Base-by-base conservation (phyloP, 352 stramenopile genomes). In the Phytopythium sindhum region DNA sequence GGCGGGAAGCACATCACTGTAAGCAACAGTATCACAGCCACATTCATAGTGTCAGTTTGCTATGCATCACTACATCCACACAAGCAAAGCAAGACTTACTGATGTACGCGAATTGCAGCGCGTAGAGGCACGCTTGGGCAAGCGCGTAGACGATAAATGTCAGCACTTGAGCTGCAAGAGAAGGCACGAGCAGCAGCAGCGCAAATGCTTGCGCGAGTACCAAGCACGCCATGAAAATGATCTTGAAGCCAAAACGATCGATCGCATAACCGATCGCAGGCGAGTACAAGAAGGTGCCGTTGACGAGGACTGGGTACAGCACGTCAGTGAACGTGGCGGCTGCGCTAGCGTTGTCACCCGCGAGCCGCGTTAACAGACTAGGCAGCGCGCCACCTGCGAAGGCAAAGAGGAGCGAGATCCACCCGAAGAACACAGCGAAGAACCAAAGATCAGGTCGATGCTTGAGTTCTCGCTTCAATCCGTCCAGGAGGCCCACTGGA, bases 61-160 rank as follows among this genome's bases (percentile, higher is more conserved):
- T 26, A 47, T 48, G 12, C 26, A 8, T 21, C 28, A 11, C 45
- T 37, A 35, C n/a, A 41, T 28, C 31, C 44, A 33, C 29, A 31
- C 10, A 26, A 39, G 11, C 11, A 57, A 59, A 1, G 44, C 39
- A 47, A 53, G 0, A 82, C 83, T 70, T 67, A 92, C 85, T 92
- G 66, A 92, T 92, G 57, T 92, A 94, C 26, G 85, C 86, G 61
- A 94, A 93, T 51, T 93, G 85, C n/a, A 93, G 73, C 19, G 82
- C 78, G 56, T 93, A 93, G 14, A 93, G 57, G 59, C 78, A 89
- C 2, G 81, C 81, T 61, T 94, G 85, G 0, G 85, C 85, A 70
- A 94, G 86, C 26, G 85, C 80, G 61, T 86, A 90, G 31, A 90
- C 75, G 57, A 91, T 65, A 33, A 94, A 92, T 56, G 74, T 88